A percentile compares a stretch with the other conserved stretches of the same genome.
Conservation (phyloP, 352 stramenopile species). For the Globisporangium paddicum region DNA sequence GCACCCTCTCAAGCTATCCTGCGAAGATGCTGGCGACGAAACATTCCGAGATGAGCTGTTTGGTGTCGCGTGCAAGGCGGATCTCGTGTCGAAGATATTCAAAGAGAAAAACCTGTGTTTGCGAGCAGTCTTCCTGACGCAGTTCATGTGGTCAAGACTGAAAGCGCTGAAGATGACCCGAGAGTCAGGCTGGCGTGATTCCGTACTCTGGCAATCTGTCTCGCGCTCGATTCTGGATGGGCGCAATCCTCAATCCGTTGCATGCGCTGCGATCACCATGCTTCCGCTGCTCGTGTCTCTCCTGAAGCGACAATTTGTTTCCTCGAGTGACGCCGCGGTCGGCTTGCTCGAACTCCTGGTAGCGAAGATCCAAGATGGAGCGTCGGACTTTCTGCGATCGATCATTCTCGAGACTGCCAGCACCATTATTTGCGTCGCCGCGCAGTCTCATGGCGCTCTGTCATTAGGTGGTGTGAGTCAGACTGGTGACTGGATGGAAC, state of each 20-base stretch:
- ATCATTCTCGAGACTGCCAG: slow-evolving; percentile 29
- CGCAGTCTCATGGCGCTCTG: background rate
- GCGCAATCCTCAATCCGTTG: slow-evolving; percentile 15
- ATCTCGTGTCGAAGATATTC: slow-evolving; percentile 16
- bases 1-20: slow-evolving; percentile 19
- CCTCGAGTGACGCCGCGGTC: slow-evolving; percentile 28
- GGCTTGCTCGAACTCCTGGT: slow-evolving; percentile 40
- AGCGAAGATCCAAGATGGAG: slow-evolving; percentile 25
- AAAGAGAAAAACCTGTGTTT: slow-evolving; percentile 18
- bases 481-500: background rate
- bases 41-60: slow-evolving; percentile 1
- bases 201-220: slow-evolving; percentile 32
- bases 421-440: slow-evolving; percentile 30
- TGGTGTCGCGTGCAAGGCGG: background rate
- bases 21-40: slow-evolving; percentile 12
- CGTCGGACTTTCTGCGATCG: slow-evolving; percentile 18
- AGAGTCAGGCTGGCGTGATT: slow-evolving; percentile 35
- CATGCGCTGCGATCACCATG: slow-evolving; percentile 32
- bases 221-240: slow-evolving; percentile 32
- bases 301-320: slow-evolving; percentile 23
- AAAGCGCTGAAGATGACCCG: slow-evolving; percentile 23
- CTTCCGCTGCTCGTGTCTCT: slow-evolving; percentile 38
- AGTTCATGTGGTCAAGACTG: slow-evolving; percentile 44
- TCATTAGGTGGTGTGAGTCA: background rate
- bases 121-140: slow-evolving; percentile 33